Base-by-base conservation (phyloP, 192 early-diverging fungal species). In the Backusella tarrabulga region DNA sequence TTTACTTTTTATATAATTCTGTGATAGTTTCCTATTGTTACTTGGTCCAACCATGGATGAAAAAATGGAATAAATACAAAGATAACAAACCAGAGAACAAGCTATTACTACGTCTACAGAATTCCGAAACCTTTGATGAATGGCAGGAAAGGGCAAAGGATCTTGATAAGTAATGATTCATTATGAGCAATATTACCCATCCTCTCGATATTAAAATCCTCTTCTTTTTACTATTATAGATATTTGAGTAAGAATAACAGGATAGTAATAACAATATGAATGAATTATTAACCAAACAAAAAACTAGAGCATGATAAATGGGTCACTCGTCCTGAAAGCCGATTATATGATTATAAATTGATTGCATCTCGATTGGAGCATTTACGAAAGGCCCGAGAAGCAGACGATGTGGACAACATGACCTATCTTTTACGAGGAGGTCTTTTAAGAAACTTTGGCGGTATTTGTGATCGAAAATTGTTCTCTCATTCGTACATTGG, bases 381-480 rank as follows among this genome's bases (percentile, higher is more conserved):
- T 70, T 72, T 92, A 15, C 81, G 83, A 26, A 77, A 81, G 3
- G 81, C 87, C 34, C 77, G 85, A 6, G 77, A 85, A 42, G 81
- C 81, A 17, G 79, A 87, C 29, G 89, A 93, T 74, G 79, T 89
- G n/a, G 74, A 79, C 3, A 76, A 77, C 23, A 85, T 93, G 84
- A 90, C 91, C 54, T 93, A 90, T 74, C 50, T 90, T 4, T 81
- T 94, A 44, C 29, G 80, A 32, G 80, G 80, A 32, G 91, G 92
- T 8, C 75, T 95, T 2, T 78, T 95, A 19, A 77, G 94, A 34
- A 95, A 94, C 76, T 80, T 93, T 50, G 93, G 92, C 26, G 93
- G 92, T 29, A 85, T 95, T 35, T 85, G 84, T 67, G 92, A 94
- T 72, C 81, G 83, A 32, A 83, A 86, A 35, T 74, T 94, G 34